Evolutionary conservation across 306 rosid species (phyloP).

Genomic region (Cicer bijugum): DNA sequence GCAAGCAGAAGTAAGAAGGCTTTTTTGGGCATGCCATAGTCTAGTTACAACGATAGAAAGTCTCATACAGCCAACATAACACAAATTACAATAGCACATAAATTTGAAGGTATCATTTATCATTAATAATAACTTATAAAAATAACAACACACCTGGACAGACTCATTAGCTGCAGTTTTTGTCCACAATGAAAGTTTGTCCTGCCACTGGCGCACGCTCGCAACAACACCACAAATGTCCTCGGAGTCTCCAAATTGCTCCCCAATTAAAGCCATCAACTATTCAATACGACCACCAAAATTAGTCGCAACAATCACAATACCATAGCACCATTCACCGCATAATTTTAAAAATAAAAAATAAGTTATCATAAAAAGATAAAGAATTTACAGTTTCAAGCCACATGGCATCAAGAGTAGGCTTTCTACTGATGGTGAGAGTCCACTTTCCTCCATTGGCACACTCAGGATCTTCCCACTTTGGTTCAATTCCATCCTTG

Average conservation of each 20-base stretch:
- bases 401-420: conserved; percentile 84
- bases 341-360: background rate
- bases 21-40: background rate
- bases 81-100: conserved; percentile 6
- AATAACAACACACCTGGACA: conserved; percentile 68
- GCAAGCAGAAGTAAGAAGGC: background rate
- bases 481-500: conserved; percentile 87
- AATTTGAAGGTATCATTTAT: conserved; percentile 11
- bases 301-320: conserved; percentile 22
- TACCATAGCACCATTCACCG: background rate
- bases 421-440: conserved; percentile 62
- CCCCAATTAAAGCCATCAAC: conserved; percentile 97
- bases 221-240: conserved; percentile 97
- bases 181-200: conserved; percentile 91
- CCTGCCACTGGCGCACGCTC: conserved; percentile 92
- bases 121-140: background rate
- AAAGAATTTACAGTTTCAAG: conserved; percentile 78
- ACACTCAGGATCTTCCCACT: conserved; percentile 99
- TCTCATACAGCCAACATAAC: background rate
- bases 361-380: background rate
- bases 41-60: conserved; percentile 8
- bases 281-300: conserved; percentile 40
- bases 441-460: conserved; percentile 98
- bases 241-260: conserved; percentile 87
- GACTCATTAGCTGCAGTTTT: conserved; percentile 94